Evolutionary conservation across 2,329 filamentous ascomycete genomes (phyloP), one percentile per base, ranked within the genome.

Genomic region (Trichoderma sp.): DNA sequence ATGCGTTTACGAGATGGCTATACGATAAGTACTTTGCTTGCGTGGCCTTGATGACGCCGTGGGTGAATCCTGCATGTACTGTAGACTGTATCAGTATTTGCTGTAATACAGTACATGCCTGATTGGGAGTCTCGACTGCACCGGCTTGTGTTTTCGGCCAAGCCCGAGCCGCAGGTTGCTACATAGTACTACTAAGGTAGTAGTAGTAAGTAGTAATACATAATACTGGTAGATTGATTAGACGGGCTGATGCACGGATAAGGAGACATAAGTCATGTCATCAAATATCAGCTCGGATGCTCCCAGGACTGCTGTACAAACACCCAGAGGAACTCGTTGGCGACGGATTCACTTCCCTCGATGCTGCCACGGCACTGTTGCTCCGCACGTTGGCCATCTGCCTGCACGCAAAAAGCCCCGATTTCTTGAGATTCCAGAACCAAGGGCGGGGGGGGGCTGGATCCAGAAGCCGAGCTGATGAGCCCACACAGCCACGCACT

Each of bases 351-450:
- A 17, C 25, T 34, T 50, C 12, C 17, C 35, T 27, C 57, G 4
- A 25, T 48, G 27, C 57, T 45, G 59, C 32, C 32, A 34, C 42
- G 42, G 29, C 32, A 13, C n/a, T 9, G n/a, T 32, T 37, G 50
- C 59, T 27, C 25, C 42, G 15, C 45, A 27, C 22, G 22, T 48
- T 48, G 10, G 22, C 42, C 22, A 45, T 9, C 58, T 29, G 35
- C 42, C 48, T 52, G 42, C 42, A 37, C 25, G 42, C 32, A 63
- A n/a, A n/a, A n/a, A 50, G 59, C 29, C 59, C 19, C 39, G 29
- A 37, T 35, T 60, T 63, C 29, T 32, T 19, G 32, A 63, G 42
- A 37, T 63, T 52, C 59, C 59, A 63, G 59, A 63, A 63, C 59
- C 59, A 63, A 52, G 25, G 19, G 42, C 42, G 59, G 29, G 42